phyloP scores from a whole-genome alignment of 805 yeast genomes.

The Saturnispora hagleri region DNA sequence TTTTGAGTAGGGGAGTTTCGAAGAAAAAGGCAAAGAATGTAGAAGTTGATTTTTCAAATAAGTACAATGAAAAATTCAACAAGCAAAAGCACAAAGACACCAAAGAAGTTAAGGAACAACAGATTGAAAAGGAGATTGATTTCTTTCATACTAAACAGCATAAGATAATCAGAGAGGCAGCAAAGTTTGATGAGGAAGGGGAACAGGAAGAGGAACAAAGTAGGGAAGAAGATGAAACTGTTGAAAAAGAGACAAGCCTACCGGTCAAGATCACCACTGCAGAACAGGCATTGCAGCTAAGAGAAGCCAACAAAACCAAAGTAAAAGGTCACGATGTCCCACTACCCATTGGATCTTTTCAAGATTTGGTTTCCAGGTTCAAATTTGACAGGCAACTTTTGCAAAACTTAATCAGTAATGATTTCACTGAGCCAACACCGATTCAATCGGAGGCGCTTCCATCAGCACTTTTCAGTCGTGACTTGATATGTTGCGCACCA shows the following conservation, averaged over 20 bases:
- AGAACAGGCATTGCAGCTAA: slow-evolving; percentile 51
- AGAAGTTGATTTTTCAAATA: slow-evolving; percentile 34
- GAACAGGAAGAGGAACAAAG: slow-evolving; percentile 23
- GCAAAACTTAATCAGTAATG: slow-evolving; percentile 55
- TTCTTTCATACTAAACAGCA: slow-evolving; percentile 61
- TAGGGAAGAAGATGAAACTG: slow-evolving; percentile 7
- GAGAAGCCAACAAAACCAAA: slow-evolving; percentile 56
- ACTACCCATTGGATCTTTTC: slow-evolving; percentile 84
- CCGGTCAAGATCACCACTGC: slow-evolving; percentile 34
- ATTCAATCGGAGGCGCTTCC: slow-evolving; percentile 92
- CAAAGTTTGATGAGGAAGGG: slow-evolving; percentile 23
- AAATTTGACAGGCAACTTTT: slow-evolving; percentile 50
- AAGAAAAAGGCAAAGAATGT: slow-evolving; percentile 48
- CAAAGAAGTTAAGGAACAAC: slow-evolving; percentile 20
- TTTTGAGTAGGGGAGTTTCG: slow-evolving; percentile 78
- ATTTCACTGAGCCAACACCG: slow-evolving; percentile 82
- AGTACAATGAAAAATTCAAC: slow-evolving; percentile 16
- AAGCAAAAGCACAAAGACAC: slow-evolving; percentile 34
- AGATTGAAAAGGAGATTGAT: slow-evolving; percentile 67
- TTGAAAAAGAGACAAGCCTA: background rate
- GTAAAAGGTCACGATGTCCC: slow-evolving; percentile 82
- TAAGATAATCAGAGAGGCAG: slow-evolving; percentile 13
- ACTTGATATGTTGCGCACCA: slow-evolving; percentile 89
- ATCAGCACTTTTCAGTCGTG: slow-evolving; percentile 55
- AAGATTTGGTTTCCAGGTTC: slow-evolving; percentile 65